phyloP scores from a whole-genome alignment of 179 eudicot species.

The Silene noctiflora region DNA sequence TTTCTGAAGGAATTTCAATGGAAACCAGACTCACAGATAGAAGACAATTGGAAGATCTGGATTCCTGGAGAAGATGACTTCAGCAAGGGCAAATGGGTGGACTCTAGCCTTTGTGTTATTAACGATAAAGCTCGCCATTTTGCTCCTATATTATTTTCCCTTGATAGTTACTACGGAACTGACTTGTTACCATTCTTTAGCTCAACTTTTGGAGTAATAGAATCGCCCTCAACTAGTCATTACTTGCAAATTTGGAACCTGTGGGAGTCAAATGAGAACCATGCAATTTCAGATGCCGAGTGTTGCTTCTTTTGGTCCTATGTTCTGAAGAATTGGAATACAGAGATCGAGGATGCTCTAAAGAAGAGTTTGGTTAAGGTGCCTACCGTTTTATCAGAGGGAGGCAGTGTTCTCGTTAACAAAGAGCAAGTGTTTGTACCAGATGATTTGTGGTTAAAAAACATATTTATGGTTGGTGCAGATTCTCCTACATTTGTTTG shows the following conservation, averaged over 20 bases:
- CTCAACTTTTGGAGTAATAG: constrained; percentile 21
- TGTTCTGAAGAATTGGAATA: constrained; percentile 30
- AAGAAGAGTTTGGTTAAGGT: constrained; percentile 22
- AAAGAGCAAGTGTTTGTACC: constrained; percentile 26
- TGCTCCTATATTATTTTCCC: constrained; percentile 24
- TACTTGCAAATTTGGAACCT: constrained; percentile 32
- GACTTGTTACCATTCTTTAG: constrained; percentile 26
- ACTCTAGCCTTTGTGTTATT: constrained; percentile 25
- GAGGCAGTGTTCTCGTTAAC: constrained; percentile 14
- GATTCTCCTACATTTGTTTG: constrained; percentile 27
- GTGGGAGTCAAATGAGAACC: constrained; percentile 25
- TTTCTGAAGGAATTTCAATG: constrained; percentile 32
- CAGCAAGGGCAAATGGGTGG: constrained; percentile 28
- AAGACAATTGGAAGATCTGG: constrained; percentile 23
- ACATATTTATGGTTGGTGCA: constrained; percentile 18
- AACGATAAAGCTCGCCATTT: constrained; percentile 22
- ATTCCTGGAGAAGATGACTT: constrained; percentile 18
- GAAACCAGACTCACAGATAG: constrained; percentile 24
- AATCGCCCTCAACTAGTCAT: constrained; percentile 23
- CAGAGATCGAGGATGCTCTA: constrained; percentile 17
- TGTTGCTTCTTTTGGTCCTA: constrained; percentile 31
- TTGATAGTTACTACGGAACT: constrained; percentile 26
- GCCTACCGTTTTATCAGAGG: constrained; percentile 18
- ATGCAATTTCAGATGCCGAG: constrained; percentile 13
- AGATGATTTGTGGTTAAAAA: constrained; percentile 29